These are phyloP conservation scores for Scenedesmus sp. DNA, from an alignment of 163 green algal species.

Conservation along the genomic window DNA sequence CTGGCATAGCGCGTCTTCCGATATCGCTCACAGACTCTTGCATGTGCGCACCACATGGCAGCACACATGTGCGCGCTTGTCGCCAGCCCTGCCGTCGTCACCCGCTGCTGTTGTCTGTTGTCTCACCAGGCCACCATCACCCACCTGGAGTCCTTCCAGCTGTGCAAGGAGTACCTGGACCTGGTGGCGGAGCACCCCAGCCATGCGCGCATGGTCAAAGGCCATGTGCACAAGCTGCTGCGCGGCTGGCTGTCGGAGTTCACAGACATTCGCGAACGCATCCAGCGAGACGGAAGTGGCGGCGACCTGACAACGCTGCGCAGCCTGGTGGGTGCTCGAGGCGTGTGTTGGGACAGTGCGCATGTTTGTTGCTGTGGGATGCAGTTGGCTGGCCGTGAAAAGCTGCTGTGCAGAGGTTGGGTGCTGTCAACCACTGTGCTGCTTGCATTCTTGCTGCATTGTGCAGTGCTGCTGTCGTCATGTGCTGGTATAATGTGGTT, in stretches of 20 bases:
- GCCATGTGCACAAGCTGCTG: constrained; percentile 93
- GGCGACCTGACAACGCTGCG: constrained; percentile 48
- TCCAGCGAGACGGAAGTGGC: constrained; percentile 69
- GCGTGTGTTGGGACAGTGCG: not conserved
- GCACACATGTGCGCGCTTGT: not conserved
- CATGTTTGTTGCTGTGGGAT: not conserved
- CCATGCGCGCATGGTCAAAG: constrained; percentile 91
- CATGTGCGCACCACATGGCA: too few species aligned
- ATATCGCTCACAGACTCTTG: too few species aligned
- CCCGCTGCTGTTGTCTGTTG: not conserved
- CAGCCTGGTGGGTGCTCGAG: constrained; percentile 30
- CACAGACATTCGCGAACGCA: constrained; percentile 87
- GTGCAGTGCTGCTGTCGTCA: not conserved
- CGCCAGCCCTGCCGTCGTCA: not conserved
- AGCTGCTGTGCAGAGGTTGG: not conserved
- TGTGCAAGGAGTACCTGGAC: constrained; percentile 85
- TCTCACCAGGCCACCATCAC: constrained; percentile 18
- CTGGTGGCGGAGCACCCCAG: constrained; percentile 76
- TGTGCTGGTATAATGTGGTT: not conserved
- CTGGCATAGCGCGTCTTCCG: too few species aligned
- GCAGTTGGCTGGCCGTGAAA: not conserved
- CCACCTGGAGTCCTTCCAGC: constrained; percentile 44
- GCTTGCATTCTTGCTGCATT: not conserved
- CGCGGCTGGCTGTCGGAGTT: constrained; percentile 90
- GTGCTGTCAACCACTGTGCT: too few species aligned